Percentiles rank a stretch among this genome's conserved stretches.
phyloP scores from a whole-genome alignment of 768 basidiomycete genomes.

The Lactarius vividus region DNA sequence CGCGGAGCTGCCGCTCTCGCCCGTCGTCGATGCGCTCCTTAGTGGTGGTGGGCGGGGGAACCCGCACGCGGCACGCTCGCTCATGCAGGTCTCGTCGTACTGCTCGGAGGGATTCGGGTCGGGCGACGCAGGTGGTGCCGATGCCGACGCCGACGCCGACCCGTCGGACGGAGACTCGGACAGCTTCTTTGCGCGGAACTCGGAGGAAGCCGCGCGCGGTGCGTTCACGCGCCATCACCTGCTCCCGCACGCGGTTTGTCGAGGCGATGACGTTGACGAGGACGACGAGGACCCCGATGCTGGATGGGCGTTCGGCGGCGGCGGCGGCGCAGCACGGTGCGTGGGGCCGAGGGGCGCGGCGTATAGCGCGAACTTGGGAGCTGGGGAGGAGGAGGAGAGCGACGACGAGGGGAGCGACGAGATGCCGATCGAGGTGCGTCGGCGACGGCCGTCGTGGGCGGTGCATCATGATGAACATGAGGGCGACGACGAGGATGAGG shows the following conservation, averaged over 20 bases:
- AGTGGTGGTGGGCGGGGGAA: not conserved
- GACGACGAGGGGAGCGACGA: conserved; percentile 6
- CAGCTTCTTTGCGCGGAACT: conserved; percentile 28
- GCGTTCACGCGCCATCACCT: not conserved
- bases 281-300: not conserved
- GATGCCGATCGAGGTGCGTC: conserved; percentile 26
- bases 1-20: not conserved
- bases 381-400: not conserved
- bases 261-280: not conserved
- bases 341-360: not conserved
- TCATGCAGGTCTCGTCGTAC: conserved; percentile 17
- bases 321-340: not conserved
- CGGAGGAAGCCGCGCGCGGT: conserved; percentile 20
- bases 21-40: not conserved
- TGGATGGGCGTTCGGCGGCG: not conserved
- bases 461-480: conserved; percentile 14
- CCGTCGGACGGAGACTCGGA: conserved; percentile 25
- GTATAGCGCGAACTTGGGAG: not conserved
- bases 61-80: conserved; percentile 19
- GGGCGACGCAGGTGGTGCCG: not conserved
- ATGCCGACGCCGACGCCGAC: not conserved
- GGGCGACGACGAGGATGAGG: conserved; percentile 2
- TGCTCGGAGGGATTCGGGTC: conserved; percentile 20
- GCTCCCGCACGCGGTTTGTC: not conserved
- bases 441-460: conserved; percentile 23